Evolutionary conservation across 805 yeast species (phyloP).

Genomic region (Naumovozyma dairenensis): DNA sequence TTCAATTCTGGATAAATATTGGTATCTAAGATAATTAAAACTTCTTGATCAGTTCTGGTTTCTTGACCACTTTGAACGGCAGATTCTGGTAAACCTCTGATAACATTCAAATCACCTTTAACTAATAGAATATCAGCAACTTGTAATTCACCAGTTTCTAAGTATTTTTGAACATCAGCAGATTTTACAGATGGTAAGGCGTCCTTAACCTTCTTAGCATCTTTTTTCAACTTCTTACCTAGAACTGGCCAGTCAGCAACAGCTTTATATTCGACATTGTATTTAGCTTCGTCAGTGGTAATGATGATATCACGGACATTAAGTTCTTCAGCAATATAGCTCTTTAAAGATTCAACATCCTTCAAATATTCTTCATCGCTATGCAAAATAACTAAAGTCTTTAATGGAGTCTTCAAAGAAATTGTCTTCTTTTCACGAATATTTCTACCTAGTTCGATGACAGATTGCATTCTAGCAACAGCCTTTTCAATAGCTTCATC

Average conservation of each 20-base stretch:
- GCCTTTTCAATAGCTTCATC: slow-evolving; percentile 80
- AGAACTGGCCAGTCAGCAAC: slow-evolving; percentile 99
- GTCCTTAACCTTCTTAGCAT: slow-evolving; percentile 86
- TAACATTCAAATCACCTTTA: slow-evolving; percentile 80
- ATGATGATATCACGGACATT: slow-evolving; percentile 82
- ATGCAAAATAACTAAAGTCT: slow-evolving; percentile 76
- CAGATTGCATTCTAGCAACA: slow-evolving; percentile 92
- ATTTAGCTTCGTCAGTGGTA: slow-evolving; percentile 82
- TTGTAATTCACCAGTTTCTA: slow-evolving; percentile 59
- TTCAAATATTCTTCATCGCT: slow-evolving; percentile 62
- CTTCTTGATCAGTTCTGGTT: slow-evolving; percentile 80
- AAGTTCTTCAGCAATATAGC: slow-evolving; percentile 80
- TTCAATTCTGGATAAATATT: slow-evolving; percentile 79
- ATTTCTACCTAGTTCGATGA: slow-evolving; percentile 91
- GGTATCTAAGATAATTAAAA: slow-evolving; percentile 80
- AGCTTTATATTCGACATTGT: slow-evolving; percentile 85
- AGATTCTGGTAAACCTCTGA: slow-evolving; percentile 75
- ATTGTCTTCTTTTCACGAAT: slow-evolving; percentile 93
- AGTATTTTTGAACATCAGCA: slow-evolving; percentile 68
- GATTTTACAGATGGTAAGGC: slow-evolving; percentile 80
- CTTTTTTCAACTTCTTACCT: slow-evolving; percentile 94
- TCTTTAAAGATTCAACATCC: slow-evolving; percentile 68
- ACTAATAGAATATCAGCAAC: slow-evolving; percentile 87
- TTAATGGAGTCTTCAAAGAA: slow-evolving; percentile 90
- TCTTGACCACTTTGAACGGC: slow-evolving; percentile 64